phyloP scores from a whole-genome alignment of 768 basidiomycete species.

The Rhodotorula diobovata region DNA sequence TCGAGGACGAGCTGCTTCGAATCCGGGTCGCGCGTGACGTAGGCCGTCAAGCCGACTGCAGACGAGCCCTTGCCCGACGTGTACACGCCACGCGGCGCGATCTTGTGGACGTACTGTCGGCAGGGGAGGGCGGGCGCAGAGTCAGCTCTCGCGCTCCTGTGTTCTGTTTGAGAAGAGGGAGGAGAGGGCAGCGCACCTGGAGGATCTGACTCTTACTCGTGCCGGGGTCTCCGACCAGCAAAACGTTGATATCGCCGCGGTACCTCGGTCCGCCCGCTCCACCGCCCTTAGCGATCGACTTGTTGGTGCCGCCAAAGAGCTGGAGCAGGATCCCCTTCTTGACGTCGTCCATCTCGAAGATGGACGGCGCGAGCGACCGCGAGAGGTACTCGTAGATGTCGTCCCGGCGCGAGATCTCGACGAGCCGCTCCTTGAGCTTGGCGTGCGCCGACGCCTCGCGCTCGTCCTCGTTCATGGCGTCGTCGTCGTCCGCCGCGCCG shows the following conservation, averaged over 20 bases:
- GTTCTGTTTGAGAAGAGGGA: background rate
- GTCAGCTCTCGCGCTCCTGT: no score
- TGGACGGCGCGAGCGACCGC: conserved; percentile 82
- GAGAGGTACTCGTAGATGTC: conserved; percentile 85
- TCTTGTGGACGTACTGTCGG: conserved; percentile 99
- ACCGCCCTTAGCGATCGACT: conserved; percentile 84
- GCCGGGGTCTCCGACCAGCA: conserved; percentile 96
- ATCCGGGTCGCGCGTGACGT: conserved; percentile 96
- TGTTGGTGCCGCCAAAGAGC: conserved; percentile 96
- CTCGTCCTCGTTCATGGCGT: conserved; percentile 47
- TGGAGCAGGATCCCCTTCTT: conserved; percentile 97
- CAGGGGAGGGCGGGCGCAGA: conserved; percentile 8
- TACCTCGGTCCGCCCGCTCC: conserved; percentile 95
- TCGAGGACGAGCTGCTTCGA: conserved; percentile 96
- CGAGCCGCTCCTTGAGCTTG: conserved; percentile 60
- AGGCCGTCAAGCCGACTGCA: conserved; percentile 96
- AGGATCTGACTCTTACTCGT: conserved; percentile 93
- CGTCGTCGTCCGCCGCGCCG: conserved; percentile 49
- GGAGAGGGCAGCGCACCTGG: conserved; percentile 55
- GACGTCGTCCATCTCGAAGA: conserved; percentile 98
- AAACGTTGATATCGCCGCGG: conserved; percentile 94
- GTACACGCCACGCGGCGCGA: conserved; percentile 94
- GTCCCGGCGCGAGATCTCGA: conserved; percentile 64
- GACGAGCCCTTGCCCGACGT: conserved; percentile 98
- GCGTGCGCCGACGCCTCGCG: conserved; percentile 51